Evolutionary conservation across 2,329 filamentous ascomycete genomes (phyloP).

Genomic region (Ceratocystis albifundus): DNA sequence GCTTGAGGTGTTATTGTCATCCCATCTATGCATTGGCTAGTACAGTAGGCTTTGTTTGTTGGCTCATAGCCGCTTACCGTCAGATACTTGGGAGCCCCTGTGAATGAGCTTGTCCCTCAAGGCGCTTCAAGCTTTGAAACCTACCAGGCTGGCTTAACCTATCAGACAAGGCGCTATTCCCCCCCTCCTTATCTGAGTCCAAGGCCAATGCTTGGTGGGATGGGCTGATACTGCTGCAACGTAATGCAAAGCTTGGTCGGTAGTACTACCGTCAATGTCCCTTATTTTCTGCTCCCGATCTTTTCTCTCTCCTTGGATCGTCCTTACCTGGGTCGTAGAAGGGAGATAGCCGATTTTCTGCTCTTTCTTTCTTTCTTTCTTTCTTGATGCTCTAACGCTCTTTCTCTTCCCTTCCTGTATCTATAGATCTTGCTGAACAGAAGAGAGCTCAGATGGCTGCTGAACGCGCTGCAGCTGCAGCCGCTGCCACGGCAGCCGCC

Average conservation of each 20-base stretch:
- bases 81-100: not conserved
- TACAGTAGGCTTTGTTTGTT: too few species aligned
- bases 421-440: constrained; percentile 18
- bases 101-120: not conserved
- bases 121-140: not conserved
- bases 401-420: not conserved
- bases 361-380: constrained; percentile 23
- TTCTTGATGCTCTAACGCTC: constrained; percentile 26
- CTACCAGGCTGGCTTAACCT: not conserved
- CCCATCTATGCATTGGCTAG: too few species aligned
- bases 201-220: not conserved
- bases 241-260: not conserved
- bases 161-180: not conserved
- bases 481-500: not conserved
- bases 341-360: not conserved
- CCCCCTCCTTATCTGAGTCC: not conserved
- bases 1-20: too few species aligned
- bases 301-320: not conserved
- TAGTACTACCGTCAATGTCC: not conserved
- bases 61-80: too few species aligned
- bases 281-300: not conserved
- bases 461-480: constrained; percentile 17
- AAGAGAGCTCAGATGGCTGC: constrained; percentile 19
- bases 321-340: not conserved
- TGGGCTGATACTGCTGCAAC: not conserved